Conservation (phyloP, 1,284 basidiomycete genomes). For the Coniferiporia sulphurascens region DNA sequence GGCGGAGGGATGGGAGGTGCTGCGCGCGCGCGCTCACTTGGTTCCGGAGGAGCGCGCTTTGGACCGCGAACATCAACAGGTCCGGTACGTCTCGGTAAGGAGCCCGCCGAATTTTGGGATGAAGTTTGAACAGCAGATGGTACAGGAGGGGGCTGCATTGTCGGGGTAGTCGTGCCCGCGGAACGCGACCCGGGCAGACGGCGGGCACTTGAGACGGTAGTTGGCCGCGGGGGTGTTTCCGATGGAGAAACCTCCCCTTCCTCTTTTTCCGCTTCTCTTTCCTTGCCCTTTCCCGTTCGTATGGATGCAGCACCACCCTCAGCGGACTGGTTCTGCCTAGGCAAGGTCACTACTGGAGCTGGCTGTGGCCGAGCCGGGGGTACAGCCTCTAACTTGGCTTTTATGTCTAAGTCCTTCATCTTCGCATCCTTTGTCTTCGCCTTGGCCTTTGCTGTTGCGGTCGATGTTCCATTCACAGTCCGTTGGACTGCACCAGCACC, state of each 20-base stretch:
- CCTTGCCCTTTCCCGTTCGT: conserved; percentile 8
- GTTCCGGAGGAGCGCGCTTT: conserved; percentile 15
- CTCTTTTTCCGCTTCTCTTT: conserved; percentile 12
- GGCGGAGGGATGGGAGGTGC: conserved; percentile 26
- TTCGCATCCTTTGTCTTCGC: conserved; percentile 43
- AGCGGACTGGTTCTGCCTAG: neutral
- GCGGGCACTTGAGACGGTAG: neutral
- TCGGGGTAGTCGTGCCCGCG: conserved; percentile 1
- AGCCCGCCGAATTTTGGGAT: conserved; percentile 13
- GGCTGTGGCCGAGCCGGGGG: neutral
- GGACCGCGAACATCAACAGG: conserved; percentile 17
- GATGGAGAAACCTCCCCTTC: conserved; percentile 19
- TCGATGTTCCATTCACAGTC: conserved; percentile 23
- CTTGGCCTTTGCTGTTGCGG: conserved; percentile 36
- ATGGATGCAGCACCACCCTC: neutral
- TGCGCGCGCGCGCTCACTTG: conserved; percentile 20
- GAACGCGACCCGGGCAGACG: conserved; percentile 6
- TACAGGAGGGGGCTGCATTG: conserved; percentile 25
- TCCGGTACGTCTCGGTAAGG: conserved; percentile 21
- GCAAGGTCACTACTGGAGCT: neutral
- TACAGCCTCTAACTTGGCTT: conserved; percentile 48
- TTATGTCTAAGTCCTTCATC: conserved; percentile 39
- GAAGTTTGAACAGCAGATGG: conserved; percentile 20
- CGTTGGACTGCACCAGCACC: conserved; percentile 14
- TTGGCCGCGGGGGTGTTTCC: conserved; percentile 12